Percentiles rank a stretch among this genome's conserved stretches.
These are phyloP conservation scores for Poa pratensis DNA, from an alignment of 176 grass and related monocot species.

Conservation along the genomic window DNA sequence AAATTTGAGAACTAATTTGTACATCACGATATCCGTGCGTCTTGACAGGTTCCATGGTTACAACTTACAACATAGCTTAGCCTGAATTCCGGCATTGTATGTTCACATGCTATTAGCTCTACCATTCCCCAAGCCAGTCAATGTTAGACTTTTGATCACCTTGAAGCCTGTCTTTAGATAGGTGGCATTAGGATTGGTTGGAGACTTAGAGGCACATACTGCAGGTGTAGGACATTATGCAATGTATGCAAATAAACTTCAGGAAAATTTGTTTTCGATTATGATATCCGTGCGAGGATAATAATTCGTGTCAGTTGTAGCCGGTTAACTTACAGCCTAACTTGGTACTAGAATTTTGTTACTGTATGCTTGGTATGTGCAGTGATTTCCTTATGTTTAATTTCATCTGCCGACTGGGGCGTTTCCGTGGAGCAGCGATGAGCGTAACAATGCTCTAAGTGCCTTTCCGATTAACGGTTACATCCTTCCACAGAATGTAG, in stretches of 20 bases:
- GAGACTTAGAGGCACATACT: not conserved
- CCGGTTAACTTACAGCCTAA: not conserved
- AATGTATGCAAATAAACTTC: not conserved
- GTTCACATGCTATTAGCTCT: too few relatives aligned
- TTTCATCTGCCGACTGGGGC: too few relatives aligned
- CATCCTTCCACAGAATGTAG: too few relatives aligned
- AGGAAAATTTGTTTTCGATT: not conserved
- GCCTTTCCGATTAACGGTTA: too few relatives aligned
- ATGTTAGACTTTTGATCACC: too few relatives aligned
- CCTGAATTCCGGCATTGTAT: not conserved
- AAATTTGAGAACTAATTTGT: not conserved
- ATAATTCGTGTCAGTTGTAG: not conserved
- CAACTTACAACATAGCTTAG: not conserved
- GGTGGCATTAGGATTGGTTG: not conserved
- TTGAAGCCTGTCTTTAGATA: too few relatives aligned
- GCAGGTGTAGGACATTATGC: not conserved
- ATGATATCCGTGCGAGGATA: not conserved
- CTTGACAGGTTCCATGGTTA: too few relatives aligned
- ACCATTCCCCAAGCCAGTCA: too few relatives aligned
- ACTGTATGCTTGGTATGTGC: constrained; percentile 17
- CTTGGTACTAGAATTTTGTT: not conserved
- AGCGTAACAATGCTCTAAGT: too few relatives aligned
- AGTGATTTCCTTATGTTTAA: too few relatives aligned
- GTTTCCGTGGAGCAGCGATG: too few relatives aligned
- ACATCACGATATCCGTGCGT: not conserved